Base-by-base conservation (phyloP, 2,329 filamentous ascomycete genomes). In the Trichoderma atrobrunneum region DNA sequence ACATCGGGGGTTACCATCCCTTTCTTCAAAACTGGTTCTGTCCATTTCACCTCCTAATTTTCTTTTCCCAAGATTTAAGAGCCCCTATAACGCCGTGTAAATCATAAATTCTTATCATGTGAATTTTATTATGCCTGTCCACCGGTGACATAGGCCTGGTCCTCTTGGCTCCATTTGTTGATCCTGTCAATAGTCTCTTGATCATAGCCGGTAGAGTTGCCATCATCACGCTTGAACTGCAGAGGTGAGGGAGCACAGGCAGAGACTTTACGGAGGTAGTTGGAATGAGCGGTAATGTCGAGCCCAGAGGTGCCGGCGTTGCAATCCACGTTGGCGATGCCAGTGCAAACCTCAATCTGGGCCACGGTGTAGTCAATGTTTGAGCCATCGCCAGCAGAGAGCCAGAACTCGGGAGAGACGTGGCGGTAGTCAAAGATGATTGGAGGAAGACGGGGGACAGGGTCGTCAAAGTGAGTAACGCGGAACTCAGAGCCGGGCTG, bases 331-430 rank as follows among this genome's bases (percentile, higher is more conserved):
- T 85, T 88, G 28, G 80, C 80, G 72, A 80, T 82, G 73, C 88
- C 88, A 16, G 78, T 72, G 81, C 87, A 90, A 28, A 85, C 79
- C 64, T 80, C 76, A 75, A 89, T 76, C 63, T 86, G 82, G 5
- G 62, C 70, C 36, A 83, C 74, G 14, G 75, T 73, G 76, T 86
- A 86, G 73, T 80, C 75, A 51, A 79, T 75, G 7, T 80, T 81
- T 64, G 74, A 77, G 18, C 78, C 74, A 3, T 67, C 67, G 18
- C 83, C 83, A 36, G 76, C 78, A 8, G 82, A 78, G 43, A 92
- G 82, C 85, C 88, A 93, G 81, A 90, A 93, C 83, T 94, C 92
- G 1, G 91, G 90, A 18, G 84, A 87, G n/a, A 88, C 87, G 79
- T 93, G 92, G 51, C 86, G 82, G 82, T 89, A 94, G 39, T 87